Conservation (phyloP, 2,329 filamentous ascomycete genomes). For the Exophiala sp. region DNA sequence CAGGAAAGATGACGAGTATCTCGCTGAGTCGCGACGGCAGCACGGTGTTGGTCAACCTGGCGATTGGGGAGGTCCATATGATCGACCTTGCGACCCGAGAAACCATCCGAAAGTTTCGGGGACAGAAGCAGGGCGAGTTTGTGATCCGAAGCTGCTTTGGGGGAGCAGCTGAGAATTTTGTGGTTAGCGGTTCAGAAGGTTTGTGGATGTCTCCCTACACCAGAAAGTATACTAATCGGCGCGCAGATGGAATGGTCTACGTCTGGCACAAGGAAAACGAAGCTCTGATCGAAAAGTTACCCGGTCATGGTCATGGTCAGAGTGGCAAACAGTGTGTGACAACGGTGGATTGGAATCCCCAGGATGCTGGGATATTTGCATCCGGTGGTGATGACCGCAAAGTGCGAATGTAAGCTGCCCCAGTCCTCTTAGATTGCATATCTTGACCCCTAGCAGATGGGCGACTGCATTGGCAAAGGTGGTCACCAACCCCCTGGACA, state of each 20-base stretch:
- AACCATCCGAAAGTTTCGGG: slow-evolving; percentile 67
- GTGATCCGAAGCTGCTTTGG: slow-evolving; percentile 81
- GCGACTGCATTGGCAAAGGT: slow-evolving; percentile 24
- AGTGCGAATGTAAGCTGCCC: slow-evolving; percentile 68
- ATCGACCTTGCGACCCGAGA: slow-evolving; percentile 69
- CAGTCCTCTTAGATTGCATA: slow-evolving; percentile 27
- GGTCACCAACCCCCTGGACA: slow-evolving; percentile 22
- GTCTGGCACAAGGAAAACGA: slow-evolving; percentile 90
- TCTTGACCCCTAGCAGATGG: slow-evolving; percentile 30
- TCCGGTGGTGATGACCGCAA: slow-evolving; percentile 82
- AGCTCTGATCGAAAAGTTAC: slow-evolving; percentile 65
- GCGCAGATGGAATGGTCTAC: slow-evolving; percentile 61
- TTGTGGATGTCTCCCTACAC: slow-evolving; percentile 29
- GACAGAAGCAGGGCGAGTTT: slow-evolving; percentile 67
- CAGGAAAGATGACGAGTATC: slow-evolving; percentile 68
- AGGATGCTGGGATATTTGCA: slow-evolving; percentile 75
- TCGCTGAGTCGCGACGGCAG: slow-evolving; percentile 75
- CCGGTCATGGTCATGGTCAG: slow-evolving; percentile 62
- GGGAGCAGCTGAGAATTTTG: slow-evolving; percentile 84
- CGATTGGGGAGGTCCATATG: slow-evolving; percentile 68
- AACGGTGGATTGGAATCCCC: slow-evolving; percentile 81
- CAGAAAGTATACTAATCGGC: slow-evolving; percentile 26
- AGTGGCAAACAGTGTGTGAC: slow-evolving; percentile 58
- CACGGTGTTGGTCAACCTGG: slow-evolving; percentile 74
- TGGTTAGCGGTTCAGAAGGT: slow-evolving; percentile 89